Percentiles rank a stretch among this genome's conserved stretches.
These are phyloP conservation scores for Flaveria brownii DNA, from an alignment of 129 eudicot species.

Conservation along the genomic window DNA sequence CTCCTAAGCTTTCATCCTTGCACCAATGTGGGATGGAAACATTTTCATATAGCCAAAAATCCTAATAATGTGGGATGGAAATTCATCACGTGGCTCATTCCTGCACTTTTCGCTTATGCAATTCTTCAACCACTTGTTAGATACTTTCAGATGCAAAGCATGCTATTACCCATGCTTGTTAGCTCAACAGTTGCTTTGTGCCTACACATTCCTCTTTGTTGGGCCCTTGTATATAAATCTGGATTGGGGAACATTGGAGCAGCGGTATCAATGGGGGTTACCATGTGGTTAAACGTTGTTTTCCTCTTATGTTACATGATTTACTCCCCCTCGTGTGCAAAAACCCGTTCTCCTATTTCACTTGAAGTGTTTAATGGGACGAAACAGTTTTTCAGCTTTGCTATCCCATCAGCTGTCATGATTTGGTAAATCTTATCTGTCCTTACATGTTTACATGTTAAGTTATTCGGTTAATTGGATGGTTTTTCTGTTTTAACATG, in stretches of 20 bases:
- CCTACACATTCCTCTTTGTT: slow-evolving; percentile 58
- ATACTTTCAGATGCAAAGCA: slow-evolving; percentile 67
- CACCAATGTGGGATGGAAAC: too few species aligned
- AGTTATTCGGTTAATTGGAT: background rate
- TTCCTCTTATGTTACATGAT: slow-evolving; percentile 53
- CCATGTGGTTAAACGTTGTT: slow-evolving; percentile 57
- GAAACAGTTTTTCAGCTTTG: slow-evolving; percentile 57
- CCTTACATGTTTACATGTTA: background rate
- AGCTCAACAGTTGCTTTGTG: slow-evolving; percentile 48
- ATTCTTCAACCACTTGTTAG: slow-evolving; percentile 67
- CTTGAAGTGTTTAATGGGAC: slow-evolving; percentile 48
- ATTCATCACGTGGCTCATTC: slow-evolving; percentile 55
- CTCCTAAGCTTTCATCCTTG: too few species aligned
- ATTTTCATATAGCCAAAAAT: too few species aligned
- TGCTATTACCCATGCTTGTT: slow-evolving; percentile 59
- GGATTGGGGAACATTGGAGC: slow-evolving; percentile 54
- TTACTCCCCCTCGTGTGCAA: slow-evolving; percentile 53
- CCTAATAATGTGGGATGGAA: too few species aligned
- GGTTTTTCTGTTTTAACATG: background rate
- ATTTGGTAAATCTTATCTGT: slow-evolving; percentile 43
- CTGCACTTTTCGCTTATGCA: slow-evolving; percentile 67
- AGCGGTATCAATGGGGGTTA: slow-evolving; percentile 54
- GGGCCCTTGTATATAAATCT: slow-evolving; percentile 64
- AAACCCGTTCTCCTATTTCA: slow-evolving; percentile 55
- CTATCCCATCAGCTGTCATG: slow-evolving; percentile 70